A percentile compares a stretch with the other conserved stretches of the same genome.
These are phyloP conservation scores for Cyclotella cryptica DNA, from an alignment of 108 stramenopile genomes.

Conservation along the genomic window DNA sequence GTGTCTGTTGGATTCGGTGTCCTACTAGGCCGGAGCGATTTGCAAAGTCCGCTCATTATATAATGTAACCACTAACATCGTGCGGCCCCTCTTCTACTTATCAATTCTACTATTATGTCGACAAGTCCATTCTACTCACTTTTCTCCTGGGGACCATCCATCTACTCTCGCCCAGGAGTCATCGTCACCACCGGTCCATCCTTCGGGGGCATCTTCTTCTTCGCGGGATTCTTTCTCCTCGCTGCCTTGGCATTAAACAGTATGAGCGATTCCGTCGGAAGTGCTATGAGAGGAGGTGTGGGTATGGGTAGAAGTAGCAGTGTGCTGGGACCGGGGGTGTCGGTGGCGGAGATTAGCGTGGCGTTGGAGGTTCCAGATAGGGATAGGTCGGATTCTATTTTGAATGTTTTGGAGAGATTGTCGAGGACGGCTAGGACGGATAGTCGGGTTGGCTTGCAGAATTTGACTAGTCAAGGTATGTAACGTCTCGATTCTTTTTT, in stretches of 20 bases:
- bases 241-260: slow-evolving; percentile 28
- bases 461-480: slow-evolving; percentile 71
- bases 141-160: slow-evolving; percentile 34
- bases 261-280: slow-evolving; percentile 20
- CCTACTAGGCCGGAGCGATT: too few species aligned
- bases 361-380: slow-evolving; percentile 77
- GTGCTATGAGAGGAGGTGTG: slow-evolving; percentile 21
- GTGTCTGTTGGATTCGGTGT: neutral
- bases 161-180: slow-evolving; percentile 61
- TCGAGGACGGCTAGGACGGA: slow-evolving; percentile 69
- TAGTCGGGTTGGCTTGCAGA: slow-evolving; percentile 77
- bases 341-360: slow-evolving; percentile 75
- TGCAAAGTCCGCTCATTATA: too few species aligned
- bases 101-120: too few species aligned
- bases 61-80: too few species aligned
- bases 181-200: slow-evolving; percentile 62
- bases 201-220: slow-evolving; percentile 61
- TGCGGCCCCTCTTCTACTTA: too few species aligned
- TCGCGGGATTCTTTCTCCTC: slow-evolving; percentile 63
- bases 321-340: slow-evolving; percentile 70
- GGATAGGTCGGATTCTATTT: slow-evolving; percentile 72
- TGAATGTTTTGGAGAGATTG: slow-evolving; percentile 64
- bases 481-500: neutral
- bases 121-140: slow-evolving; percentile 58
- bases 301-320: slow-evolving; percentile 17